Evolutionary conservation across 257 asterid species (phyloP), one percentile per base, ranked within the genome.

Genomic region (Nicotiana obtusifolia): DNA sequence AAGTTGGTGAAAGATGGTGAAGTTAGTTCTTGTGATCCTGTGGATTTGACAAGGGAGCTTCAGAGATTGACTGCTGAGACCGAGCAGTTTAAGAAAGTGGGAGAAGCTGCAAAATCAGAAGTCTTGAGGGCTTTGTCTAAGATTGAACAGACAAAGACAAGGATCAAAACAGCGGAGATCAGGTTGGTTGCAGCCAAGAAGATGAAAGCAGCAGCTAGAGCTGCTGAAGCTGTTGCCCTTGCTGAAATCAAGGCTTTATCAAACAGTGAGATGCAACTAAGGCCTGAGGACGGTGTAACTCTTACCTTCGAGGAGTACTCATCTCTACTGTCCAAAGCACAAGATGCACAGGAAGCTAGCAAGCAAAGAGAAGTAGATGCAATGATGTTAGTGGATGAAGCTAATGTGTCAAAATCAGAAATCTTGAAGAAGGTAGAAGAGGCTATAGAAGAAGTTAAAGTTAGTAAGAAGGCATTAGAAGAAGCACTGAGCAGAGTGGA

Each of bases 151-250:
- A 89, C 97, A 5, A 93, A 83, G 90, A 60, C 85, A 31, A 85
- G 86, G 86, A 90, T 92, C 35, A 91, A 86, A 86, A 92, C 93
- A 10, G 93, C 97, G 1, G 97, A 92, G 88, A 89, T 88, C 64
- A 86, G 93, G 86, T 82, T 94, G 84, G 81, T 90, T 30, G 97
- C 97, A 2, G 98, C 99, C 33, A 94, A 82, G 84, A 96, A 86
- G 83, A 94, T 94, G 97, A 93, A 95, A 87, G 93, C 87, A 81
- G 99, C 99, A 0, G 97, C 99, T 9, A 87, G 88, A 78, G 97
- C 97, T 47, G 84, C 97, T 9, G 98, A 96, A 88, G 97, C 97
- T 24, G 89, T 89, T 62, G 97, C 97, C 24, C 90, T 90, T 22
- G 95, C 97, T 2, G 98, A 96, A 83, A 93, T 92, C 80, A 91